Evolutionary conservation across 805 yeast species (phyloP).

Genomic region (Pichia scutulata): DNA sequence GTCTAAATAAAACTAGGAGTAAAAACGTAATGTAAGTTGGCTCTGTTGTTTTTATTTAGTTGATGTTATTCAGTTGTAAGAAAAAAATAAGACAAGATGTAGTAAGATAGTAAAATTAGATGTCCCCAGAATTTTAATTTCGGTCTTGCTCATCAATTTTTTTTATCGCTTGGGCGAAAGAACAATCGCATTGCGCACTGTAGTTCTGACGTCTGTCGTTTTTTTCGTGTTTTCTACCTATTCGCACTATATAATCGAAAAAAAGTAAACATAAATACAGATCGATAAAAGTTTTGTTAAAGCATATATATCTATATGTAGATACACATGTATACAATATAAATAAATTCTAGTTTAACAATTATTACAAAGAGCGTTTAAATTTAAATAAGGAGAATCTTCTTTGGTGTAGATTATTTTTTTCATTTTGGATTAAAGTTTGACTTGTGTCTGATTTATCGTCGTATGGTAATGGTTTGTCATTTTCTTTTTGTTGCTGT

Average conservation of each 20-base stretch:
- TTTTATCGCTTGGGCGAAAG: not conserved
- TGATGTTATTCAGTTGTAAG: too few species aligned
- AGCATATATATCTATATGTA: not conserved
- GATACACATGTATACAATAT: too few species aligned
- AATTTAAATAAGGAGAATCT: conserved; percentile 8
- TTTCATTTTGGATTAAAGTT: not conserved
- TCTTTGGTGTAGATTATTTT: not conserved
- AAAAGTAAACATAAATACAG: not conserved
- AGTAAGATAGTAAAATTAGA: too few species aligned
- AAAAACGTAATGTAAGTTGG: too few species aligned
- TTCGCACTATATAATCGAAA: too few species aligned
- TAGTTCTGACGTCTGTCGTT: too few species aligned
- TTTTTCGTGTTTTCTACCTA: too few species aligned
- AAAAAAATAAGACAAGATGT: too few species aligned
- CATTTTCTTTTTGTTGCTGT: not conserved
- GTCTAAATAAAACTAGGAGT: not conserved
- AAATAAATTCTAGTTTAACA: too few species aligned
- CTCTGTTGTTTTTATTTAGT: too few species aligned
- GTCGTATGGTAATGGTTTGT: not conserved
- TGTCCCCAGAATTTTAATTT: not conserved
- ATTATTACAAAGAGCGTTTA: not conserved
- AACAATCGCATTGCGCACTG: too few species aligned
- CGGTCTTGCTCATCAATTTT: not conserved
- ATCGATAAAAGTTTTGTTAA: not conserved
- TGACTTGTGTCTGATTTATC: not conserved